Percentiles rank a stretch among this genome's conserved stretches.
Conservation (phyloP, 108 stramenopile genomes). For the Cylindrotheca closterium region DNA sequence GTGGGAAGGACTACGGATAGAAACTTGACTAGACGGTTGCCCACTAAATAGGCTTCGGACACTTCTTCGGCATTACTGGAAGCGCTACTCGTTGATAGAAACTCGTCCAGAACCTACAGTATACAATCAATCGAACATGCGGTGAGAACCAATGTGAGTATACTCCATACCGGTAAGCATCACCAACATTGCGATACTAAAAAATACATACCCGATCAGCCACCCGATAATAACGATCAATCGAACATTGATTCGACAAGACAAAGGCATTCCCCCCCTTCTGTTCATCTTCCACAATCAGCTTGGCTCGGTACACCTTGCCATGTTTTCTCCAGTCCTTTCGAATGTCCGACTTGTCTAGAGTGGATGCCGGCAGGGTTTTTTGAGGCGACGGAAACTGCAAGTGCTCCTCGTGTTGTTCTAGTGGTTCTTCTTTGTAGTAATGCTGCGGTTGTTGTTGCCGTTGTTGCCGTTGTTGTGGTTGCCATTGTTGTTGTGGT, state of each 20-base stretch:
- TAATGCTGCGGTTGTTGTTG: not conserved
- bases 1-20: conserved; percentile 42
- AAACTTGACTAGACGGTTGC: conserved; percentile 48
- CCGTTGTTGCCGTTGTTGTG: not conserved
- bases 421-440: not conserved
- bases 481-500: not conserved
- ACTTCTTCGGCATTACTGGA: conserved; percentile 20
- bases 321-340: conserved; percentile 47
- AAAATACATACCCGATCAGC: conserved; percentile 36
- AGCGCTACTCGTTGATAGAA: conserved; percentile 30
- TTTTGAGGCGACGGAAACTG: too few relatives aligned
- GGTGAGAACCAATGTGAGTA: not conserved
- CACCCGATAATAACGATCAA: conserved; percentile 46
- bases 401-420: too few relatives aligned
- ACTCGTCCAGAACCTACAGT: conserved; percentile 45
- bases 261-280: conserved; percentile 31
- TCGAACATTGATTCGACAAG: conserved; percentile 28
- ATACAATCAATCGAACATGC: not conserved
- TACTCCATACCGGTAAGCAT: not conserved
- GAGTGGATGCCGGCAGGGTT: too few relatives aligned
- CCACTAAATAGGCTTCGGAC: conserved; percentile 42
- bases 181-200: not conserved
- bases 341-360: too few relatives aligned
- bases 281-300: conserved; percentile 33
- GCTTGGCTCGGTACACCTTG: conserved; percentile 31